phyloP scores from a whole-genome alignment of 345 rosid species.

The Pugionium cornutum region DNA sequence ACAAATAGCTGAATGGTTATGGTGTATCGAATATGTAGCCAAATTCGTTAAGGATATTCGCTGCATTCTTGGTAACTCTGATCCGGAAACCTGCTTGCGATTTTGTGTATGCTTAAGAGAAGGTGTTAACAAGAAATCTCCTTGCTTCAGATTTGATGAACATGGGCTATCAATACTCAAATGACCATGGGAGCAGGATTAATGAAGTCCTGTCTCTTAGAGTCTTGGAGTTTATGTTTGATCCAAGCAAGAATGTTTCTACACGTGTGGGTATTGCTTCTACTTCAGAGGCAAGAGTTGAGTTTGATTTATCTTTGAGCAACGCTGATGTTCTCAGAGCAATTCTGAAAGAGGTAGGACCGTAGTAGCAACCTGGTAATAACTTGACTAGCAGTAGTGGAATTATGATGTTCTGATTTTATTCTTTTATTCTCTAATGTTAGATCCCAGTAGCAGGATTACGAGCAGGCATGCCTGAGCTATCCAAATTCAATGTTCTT shows the following conservation, averaged over 20 bases:
- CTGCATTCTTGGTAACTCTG: constrained; percentile 2
- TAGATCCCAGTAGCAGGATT: constrained; percentile 36
- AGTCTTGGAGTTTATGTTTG: constrained; percentile 15
- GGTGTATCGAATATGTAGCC: constrained; percentile 21
- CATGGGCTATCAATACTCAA: not conserved
- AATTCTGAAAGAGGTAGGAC: constrained; percentile 2
- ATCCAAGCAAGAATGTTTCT: constrained; percentile 1
- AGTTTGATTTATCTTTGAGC: constrained; percentile 17
- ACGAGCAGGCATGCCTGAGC: constrained; percentile 33
- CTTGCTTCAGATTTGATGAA: constrained; percentile 10
- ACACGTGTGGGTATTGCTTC: not conserved
- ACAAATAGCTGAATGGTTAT: constrained; percentile 10
- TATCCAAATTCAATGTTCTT: constrained; percentile 36
- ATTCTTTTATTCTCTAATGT: constrained; percentile 1
- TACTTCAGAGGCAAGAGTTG: constrained; percentile 6
- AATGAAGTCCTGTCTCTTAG: constrained; percentile 22
- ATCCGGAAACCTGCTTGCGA: not conserved
- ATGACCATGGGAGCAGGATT: constrained; percentile 15
- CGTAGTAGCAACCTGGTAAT: not conserved
- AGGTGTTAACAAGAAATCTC: not conserved
- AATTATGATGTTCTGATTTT: not conserved
- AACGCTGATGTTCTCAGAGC: constrained; percentile 1
- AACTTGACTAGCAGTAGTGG: not conserved
- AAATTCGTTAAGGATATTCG: not conserved
- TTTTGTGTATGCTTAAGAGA: not conserved